Evolutionary conservation across 2,329 filamentous ascomycete genomes (phyloP), one percentile per base, ranked within the genome.

Genomic region (Diplodia intermedia): DNA sequence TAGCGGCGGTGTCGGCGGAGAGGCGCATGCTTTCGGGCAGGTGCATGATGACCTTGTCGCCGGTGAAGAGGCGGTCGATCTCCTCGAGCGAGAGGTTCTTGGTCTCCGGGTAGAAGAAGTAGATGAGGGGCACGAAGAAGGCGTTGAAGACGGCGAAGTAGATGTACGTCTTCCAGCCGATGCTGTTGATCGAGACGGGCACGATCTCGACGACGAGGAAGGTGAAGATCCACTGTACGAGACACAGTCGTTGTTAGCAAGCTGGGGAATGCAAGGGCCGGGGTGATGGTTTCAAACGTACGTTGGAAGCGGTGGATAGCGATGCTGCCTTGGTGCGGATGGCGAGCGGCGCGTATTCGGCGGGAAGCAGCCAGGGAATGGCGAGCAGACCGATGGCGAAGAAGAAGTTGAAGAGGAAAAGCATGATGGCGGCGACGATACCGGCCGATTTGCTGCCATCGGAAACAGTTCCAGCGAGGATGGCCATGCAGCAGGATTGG

Each of bases 31-130:
- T 68, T 7, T 67, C 68, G 31, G 69, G 68, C 47, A 68, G 57
- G 65, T 65, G 70, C 43, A 53, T 66, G 56, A 66, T 56, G 66
- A 69, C 69, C 62, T 66, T 68, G 53, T 70, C 18, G 66, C 71
- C 78, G 71, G 79, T 78, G 67, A 86, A 85, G 71, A 85, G 78
- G 29, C 80, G 76, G 71, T 86, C 84, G 40, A 86, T 84, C 69
- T 86, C 83, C 70, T 86, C 85, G 0, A 86, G 78, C 1, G 75
- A 78, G 9, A 85, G 74, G 50, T 82, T 82, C 29, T 77, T 79
- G 0, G 85, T 88, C 72, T 88, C 86, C 0, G 86, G 86, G 60
- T 84, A 86, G 71, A 83, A 80, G 67, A 81, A 79, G 72, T 81
- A 83, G 1, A 82, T 73, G 5, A 82, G 72, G 0, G 81, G 82